A percentile compares a stretch with the other conserved stretches of the same genome.
These are phyloP conservation scores for Asterophora parasitica DNA, from an alignment of 768 basidiomycete species.

Conservation along the genomic window DNA sequence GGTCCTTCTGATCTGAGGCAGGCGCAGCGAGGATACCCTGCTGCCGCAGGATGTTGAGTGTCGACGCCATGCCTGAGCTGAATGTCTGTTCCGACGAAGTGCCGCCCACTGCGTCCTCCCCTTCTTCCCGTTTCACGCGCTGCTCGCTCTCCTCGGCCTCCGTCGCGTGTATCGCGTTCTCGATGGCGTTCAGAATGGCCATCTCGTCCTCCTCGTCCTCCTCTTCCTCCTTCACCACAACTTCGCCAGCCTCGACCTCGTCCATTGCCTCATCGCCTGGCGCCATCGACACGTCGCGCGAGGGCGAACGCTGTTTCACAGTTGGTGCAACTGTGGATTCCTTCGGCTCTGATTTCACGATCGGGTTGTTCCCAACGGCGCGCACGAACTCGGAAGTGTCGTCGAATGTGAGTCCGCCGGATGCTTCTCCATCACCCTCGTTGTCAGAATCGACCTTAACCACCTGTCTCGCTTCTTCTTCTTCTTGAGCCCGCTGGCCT, in stretches of 20 bases:
- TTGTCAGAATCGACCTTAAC: slow-evolving; percentile 27
- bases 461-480: slow-evolving; percentile 37
- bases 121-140: slow-evolving; percentile 17
- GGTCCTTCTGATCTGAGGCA: slow-evolving; percentile 58
- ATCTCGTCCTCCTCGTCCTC: slow-evolving; percentile 65
- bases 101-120: slow-evolving; percentile 40
- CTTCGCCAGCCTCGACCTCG: slow-evolving; percentile 80
- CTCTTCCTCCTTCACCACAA: slow-evolving; percentile 68
- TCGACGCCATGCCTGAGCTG: slow-evolving; percentile 81
- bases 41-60: slow-evolving; percentile 81
- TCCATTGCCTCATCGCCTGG: slow-evolving; percentile 59
- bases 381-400: slow-evolving; percentile 97
- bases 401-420: slow-evolving; percentile 77
- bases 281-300: slow-evolving; percentile 53
- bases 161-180: slow-evolving; percentile 58
- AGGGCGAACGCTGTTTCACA: slow-evolving; percentile 34
- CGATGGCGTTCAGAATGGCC: slow-evolving; percentile 75
- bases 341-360: slow-evolving; percentile 43
- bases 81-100: slow-evolving; percentile 79
- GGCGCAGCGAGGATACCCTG: slow-evolving; percentile 82
- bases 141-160: slow-evolving; percentile 49
- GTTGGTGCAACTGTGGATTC: slow-evolving; percentile 25
- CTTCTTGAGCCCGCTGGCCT: slow-evolving; percentile 53
- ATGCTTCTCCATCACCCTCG: slow-evolving; percentile 41
- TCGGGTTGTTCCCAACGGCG: slow-evolving; percentile 65